Evolutionary conservation across 768 basidiomycete genomes (phyloP), one percentile per base, ranked within the genome.

Genomic region (Pisolithus tinctorius): DNA sequence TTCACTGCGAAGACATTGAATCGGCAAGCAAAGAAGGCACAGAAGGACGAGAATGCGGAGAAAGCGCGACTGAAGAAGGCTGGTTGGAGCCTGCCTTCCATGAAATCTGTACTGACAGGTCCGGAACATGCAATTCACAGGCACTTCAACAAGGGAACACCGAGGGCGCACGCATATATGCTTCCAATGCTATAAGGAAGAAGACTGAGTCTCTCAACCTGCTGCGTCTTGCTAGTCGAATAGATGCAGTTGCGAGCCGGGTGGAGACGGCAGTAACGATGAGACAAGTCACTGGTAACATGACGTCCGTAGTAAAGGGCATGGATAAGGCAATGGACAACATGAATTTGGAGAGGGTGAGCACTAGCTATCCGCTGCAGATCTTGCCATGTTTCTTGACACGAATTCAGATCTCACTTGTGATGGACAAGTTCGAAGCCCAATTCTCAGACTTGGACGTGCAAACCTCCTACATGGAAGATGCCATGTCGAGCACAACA

Each of bases 291-390:
- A 95, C 96, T 29, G 93, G 93, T 4, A 93, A 86, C 67, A 96
- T 99, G 95, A 85, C 92, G 14, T 86, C 85, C 34, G 96, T 98
- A 3, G 96, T 99, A 42, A 84, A 83, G 61, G 94, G 93, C 31
- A 98, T 99, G 96, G 96, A 99, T 67, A 90, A 87, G 65, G 96
- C 96, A 4, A 98, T 99, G 96, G 88, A 96, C 60, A 88, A 78
- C 69, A 99, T 99, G 96, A 98, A 99, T 74, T 80, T 98, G 51
- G 96, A 99, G 61, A 79, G 86, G 66, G 95, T 96, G 62, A 63
- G 83, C 73, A 26, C 23, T 25, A 30, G 13, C 39, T 2, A 16
- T 20, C 14, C 7, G 16, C 0, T 13, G 43, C 14, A 30, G 13
- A 42, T 13, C 36, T 34, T 36, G 38, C 20, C 27, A 27, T 43